Percentiles rank a stretch among this genome's conserved stretches.
Evolutionary conservation across 257 asterid species (phyloP).

Genomic region (Solanum pinnatisectum): DNA sequence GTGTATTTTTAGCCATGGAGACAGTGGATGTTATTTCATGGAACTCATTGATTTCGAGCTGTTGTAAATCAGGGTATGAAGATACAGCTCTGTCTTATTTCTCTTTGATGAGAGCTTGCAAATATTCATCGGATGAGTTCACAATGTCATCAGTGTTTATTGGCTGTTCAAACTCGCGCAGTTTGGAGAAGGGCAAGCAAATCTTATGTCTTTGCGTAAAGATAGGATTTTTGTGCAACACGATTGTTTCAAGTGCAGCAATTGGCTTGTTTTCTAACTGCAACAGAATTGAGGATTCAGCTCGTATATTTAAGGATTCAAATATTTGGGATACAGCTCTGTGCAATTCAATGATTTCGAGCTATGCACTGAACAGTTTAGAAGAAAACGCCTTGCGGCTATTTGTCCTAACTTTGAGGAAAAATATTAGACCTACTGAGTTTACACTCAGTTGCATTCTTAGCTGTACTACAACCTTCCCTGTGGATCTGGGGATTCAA

Average conservation of each 20-base stretch:
- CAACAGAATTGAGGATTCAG: slow-evolving; percentile 47
- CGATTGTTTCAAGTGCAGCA: slow-evolving; percentile 60
- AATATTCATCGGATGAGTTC: slow-evolving; percentile 37
- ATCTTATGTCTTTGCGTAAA: slow-evolving; percentile 43
- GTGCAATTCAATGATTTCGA: slow-evolving; percentile 57
- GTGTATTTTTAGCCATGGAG: slow-evolving; percentile 46
- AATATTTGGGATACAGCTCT: slow-evolving; percentile 30
- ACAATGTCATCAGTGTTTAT: slow-evolving; percentile 40
- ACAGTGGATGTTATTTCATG: slow-evolving; percentile 55
- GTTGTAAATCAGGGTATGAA: slow-evolving; percentile 36
- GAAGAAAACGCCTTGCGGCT: slow-evolving; percentile 35
- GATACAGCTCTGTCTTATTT: slow-evolving; percentile 28
- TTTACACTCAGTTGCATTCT: slow-evolving; percentile 50
- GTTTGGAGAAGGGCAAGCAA: slow-evolving; percentile 54
- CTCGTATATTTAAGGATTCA: slow-evolving; percentile 30
- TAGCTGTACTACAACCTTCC: slow-evolving; percentile 28
- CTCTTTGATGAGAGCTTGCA: slow-evolving; percentile 31
- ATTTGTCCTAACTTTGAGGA: slow-evolving; percentile 30
- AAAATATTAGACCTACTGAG: slow-evolving; percentile 47
- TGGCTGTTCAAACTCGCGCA: slow-evolving; percentile 42
- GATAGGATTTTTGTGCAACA: slow-evolving; percentile 42
- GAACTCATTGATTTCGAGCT: slow-evolving; percentile 64
- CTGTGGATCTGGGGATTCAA: slow-evolving; percentile 45
- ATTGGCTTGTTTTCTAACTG: slow-evolving; percentile 62
- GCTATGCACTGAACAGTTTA: slow-evolving; percentile 35